Base-by-base conservation (phyloP, 2,329 filamentous ascomycete species). In the Coniochaeta hoffmannii region DNA sequence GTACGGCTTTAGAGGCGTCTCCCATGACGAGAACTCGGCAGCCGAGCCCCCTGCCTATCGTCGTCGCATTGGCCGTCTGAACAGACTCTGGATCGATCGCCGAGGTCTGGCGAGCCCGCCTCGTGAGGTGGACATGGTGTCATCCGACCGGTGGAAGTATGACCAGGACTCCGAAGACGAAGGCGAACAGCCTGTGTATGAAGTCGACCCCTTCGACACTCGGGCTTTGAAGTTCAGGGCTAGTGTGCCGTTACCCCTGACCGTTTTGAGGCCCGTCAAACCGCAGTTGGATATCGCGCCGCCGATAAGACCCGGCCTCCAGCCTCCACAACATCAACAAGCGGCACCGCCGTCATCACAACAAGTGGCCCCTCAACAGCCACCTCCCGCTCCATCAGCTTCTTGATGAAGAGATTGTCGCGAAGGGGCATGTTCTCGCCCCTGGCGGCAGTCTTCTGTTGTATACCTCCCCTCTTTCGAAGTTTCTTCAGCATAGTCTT, bases 31-130 rank as follows among this genome's bases (percentile, higher is more conserved):
- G 55, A 63, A 67, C 31, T 69, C 72, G 59, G 65, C 69, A 64
- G 61, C 71, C 62, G 65, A 68, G 61, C 65, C 76, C 56, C 86
- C 88, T 55, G 86, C 87, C 15, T 97, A 89, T 76, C 85, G 93
- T 61, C 85, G 91, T 60, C 87, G 94, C 57, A 85, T 91, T 55
- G 93, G 93, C 54, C 87, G 93, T 62, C 80, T 92, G 59, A 90
- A 91, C 60, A 85, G 93, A 36, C 71, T 96, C 62, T 90, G 91
- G 81, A 90, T 97, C 62, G 94, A 97, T 71, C 86, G 91, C 63
- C 85, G 89, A 62, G 85, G 87, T 55, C 75, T 90, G 66, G 79
- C 69, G 44, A 79, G 75, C 53, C 73, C 75, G 57, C 74, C 70
- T 66, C 75, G 72, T 68, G 70, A 71, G 24, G 68, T 76, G 52